Percentiles rank a stretch among this genome's conserved stretches.
Conservation (phyloP, 2,329 filamentous ascomycete genomes). For the Neopestalotiopsis sp. region DNA sequence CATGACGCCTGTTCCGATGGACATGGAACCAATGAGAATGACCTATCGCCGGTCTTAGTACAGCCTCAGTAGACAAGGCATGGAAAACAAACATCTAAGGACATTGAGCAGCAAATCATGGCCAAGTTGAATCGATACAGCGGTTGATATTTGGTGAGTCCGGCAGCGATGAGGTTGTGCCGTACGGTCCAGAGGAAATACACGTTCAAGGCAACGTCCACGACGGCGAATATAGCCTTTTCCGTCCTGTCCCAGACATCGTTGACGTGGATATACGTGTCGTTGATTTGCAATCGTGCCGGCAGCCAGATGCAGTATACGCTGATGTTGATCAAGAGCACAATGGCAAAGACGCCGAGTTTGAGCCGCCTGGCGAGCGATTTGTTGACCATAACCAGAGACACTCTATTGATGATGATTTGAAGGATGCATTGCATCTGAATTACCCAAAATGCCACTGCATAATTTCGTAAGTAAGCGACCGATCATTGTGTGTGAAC, state of each 20-base stretch:
- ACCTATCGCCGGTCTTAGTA: not conserved
- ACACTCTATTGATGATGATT: conserved; percentile 59
- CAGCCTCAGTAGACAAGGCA: not conserved
- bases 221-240: conserved; percentile 54
- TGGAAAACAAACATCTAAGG: conserved; percentile 41
- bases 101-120: conserved; percentile 48
- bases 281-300: conserved; percentile 47
- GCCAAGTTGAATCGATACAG: conserved; percentile 51
- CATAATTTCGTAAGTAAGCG: no score
- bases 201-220: conserved; percentile 53
- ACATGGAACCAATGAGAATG: conserved; percentile 44
- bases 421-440: conserved; percentile 57
- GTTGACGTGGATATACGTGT: conserved; percentile 50
- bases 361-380: conserved; percentile 44
- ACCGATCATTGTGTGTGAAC: not conserved
- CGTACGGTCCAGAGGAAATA: conserved; percentile 56
- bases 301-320: conserved; percentile 62
- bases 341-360: conserved; percentile 48
- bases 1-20: conserved; percentile 45
- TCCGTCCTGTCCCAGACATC: conserved; percentile 57
- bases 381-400: conserved; percentile 47
- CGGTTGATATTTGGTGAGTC: conserved; percentile 52
- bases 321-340: conserved; percentile 54
- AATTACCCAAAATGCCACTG: conserved; percentile 22
- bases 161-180: conserved; percentile 48